These are phyloP conservation scores for Phytophthora idaei DNA, from an alignment of 352 stramenopile species.

Conservation along the genomic window DNA sequence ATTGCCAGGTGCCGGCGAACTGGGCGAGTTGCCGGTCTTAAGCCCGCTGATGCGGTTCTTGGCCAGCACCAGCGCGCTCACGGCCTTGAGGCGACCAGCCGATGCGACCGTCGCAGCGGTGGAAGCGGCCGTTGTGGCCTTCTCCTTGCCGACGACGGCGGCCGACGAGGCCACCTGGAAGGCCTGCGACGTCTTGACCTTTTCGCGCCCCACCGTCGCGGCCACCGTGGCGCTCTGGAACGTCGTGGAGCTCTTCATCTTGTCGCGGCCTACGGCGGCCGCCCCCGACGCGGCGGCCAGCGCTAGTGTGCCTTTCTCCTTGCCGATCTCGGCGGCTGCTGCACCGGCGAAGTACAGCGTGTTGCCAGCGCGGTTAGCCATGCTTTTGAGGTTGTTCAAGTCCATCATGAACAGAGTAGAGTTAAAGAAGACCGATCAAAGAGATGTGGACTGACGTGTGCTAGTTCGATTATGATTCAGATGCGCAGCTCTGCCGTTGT, in stretches of 20 bases:
- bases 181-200: slow-evolving; percentile 62
- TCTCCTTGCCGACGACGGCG: slow-evolving; percentile 61
- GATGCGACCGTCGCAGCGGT: slow-evolving; percentile 52
- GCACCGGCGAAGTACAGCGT: slow-evolving; percentile 70
- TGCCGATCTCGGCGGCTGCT: slow-evolving; percentile 53
- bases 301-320: slow-evolving; percentile 61
- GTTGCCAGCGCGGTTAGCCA: slow-evolving; percentile 77
- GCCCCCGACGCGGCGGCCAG: slow-evolving; percentile 56
- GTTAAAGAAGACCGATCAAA: neutral
- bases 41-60: slow-evolving; percentile 58
- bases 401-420: slow-evolving; percentile 28
- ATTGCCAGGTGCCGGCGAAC: slow-evolving; percentile 26
- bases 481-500: slow-evolving; percentile 22
- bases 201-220: slow-evolving; percentile 54
- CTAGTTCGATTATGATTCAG: slow-evolving; percentile 34
- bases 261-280: slow-evolving; percentile 51
- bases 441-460: slow-evolving; percentile 14
- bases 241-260: slow-evolving; percentile 67
- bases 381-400: slow-evolving; percentile 73
- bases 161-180: slow-evolving; percentile 63
- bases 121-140: slow-evolving; percentile 47
- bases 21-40: slow-evolving; percentile 37
- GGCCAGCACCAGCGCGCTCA: slow-evolving; percentile 54
- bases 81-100: slow-evolving; percentile 59
- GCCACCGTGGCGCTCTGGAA: slow-evolving; percentile 64